Conservation (phyloP, 768 basidiomycete species). For the Hortiboletus flavorubellus region DNA sequence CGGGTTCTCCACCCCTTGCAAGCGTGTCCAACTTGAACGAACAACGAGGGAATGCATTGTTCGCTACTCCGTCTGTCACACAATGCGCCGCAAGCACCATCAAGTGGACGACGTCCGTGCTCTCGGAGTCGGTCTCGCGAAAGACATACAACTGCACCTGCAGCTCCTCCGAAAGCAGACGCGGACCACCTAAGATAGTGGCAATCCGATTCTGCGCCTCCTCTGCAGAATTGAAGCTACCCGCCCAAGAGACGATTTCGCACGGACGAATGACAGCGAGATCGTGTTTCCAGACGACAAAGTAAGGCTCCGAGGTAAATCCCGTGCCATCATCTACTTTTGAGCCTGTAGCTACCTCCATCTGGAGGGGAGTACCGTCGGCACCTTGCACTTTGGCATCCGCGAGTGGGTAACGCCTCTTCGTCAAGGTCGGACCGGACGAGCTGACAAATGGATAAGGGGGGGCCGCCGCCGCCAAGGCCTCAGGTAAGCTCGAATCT, state of each 20-base stretch:
- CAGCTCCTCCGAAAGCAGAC: constrained; percentile 38
- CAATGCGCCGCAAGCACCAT: constrained; percentile 44
- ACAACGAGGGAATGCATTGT: constrained; percentile 26
- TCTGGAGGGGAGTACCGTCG: too few species aligned
- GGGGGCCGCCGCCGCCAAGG: too few species aligned
- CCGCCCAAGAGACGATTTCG: background rate
- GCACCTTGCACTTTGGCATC: too few species aligned
- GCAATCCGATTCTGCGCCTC: constrained; percentile 27
- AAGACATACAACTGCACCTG: constrained; percentile 43
- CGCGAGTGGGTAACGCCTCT: too few species aligned
- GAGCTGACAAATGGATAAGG: too few species aligned
- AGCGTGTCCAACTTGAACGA: constrained; percentile 41
- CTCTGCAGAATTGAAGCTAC: constrained; percentile 31
- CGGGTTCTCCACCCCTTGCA: background rate
- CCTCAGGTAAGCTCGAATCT: too few species aligned
- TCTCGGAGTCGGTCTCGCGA: constrained; percentile 29
- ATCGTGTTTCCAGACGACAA: constrained; percentile 33
- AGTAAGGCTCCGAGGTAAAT: constrained; percentile 23
- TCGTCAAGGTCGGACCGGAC: too few species aligned
- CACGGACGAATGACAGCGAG: too few species aligned
- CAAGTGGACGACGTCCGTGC: constrained; percentile 36
- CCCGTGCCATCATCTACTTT: background rate
- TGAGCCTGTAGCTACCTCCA: too few species aligned
- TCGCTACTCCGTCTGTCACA: constrained; percentile 44
- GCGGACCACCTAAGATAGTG: constrained; percentile 31